Base-by-base conservation (phyloP, 805 yeast genomes). In the Schwanniomyces vanrijiae region DNA sequence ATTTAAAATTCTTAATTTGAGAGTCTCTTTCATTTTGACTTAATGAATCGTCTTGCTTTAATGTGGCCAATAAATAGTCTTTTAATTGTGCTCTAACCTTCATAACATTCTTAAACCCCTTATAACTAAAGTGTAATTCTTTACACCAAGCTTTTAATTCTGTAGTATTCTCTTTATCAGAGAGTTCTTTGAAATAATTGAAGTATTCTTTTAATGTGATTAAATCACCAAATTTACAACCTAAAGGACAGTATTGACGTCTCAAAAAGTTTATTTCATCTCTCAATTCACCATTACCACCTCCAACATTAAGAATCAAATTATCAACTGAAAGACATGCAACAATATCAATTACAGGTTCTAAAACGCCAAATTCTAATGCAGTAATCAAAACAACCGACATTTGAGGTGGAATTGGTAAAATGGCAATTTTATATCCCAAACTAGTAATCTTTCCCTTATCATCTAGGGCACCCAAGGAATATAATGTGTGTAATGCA, bases 241-340 rank as follows among this genome's bases (percentile, higher is more conserved):
- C 96, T 44, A 83, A 68, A 1, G 84, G 82, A 60, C 94, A 86
- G 45, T 81, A 69, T 46, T 81, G 83, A 42, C 84, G 73, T 55
- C 97, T 76, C 54, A 77, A 80, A 59, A 82, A 89, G 65, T 88
- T 89, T 18, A 92, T 80, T 49, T 87, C 96, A 56, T 94, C 97
- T 51, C 98, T 75, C 44, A 75, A 70, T 45, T 90, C 96, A 1
- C 86, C 83, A 42, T 83, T 76, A 5, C 71, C 62, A 13, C 57
- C 62, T 7, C 65, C 64, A 1, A 97, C 96, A 52, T 87, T 89
- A 56, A 88, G 60, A 21, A 94, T 65, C 58, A 94, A 73, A 60
- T 92, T 94, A 55, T 92, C 97, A 5, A 94, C 97, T 13, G 96
- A 89, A 20, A 94, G 75, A 66, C 98, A 92, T 0, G 98, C 83